Conservation (phyloP, 352 stramenopile genomes). For the Globisporangium cederbergense region DNA sequence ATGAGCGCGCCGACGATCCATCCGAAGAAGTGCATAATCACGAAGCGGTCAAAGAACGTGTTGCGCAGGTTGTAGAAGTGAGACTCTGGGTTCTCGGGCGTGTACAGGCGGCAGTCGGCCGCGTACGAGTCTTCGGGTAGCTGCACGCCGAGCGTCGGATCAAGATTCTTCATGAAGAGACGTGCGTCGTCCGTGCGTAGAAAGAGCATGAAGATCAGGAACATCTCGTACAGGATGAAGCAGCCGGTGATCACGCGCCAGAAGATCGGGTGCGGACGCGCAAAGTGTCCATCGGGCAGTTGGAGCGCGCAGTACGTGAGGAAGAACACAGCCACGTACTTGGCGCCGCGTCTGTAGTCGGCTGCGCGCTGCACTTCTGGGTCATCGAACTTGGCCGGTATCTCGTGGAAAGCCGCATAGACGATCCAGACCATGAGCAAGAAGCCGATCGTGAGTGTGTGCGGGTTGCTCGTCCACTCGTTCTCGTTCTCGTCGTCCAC, state of each 20-base stretch:
- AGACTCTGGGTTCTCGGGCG: slow-evolving; percentile 80
- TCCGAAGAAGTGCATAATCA: slow-evolving; percentile 89
- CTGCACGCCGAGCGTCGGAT: slow-evolving; percentile 68
- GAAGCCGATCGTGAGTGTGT: slow-evolving; percentile 77
- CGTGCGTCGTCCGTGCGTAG: slow-evolving; percentile 76
- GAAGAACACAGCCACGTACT: slow-evolving; percentile 83
- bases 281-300: slow-evolving; percentile 82
- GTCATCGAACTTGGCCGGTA: slow-evolving; percentile 31
- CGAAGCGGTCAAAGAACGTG: slow-evolving; percentile 85
- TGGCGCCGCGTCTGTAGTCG: slow-evolving; percentile 69
- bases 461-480: slow-evolving; percentile 81
- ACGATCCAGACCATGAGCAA: slow-evolving; percentile 83
- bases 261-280: slow-evolving; percentile 87
- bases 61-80: slow-evolving; percentile 73
- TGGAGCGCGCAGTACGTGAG: slow-evolving; percentile 86
- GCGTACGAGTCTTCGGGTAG: slow-evolving; percentile 82
- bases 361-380: slow-evolving; percentile 31
- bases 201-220: slow-evolving; percentile 86
- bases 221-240: slow-evolving; percentile 92
- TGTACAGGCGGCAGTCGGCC: slow-evolving; percentile 83
- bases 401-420: slow-evolving; percentile 79
- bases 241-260: slow-evolving; percentile 89
- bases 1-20: slow-evolving; percentile 88
- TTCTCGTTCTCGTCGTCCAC: slow-evolving; percentile 72
- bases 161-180: slow-evolving; percentile 82